Conservation (phyloP, 768 basidiomycete species). For the Suillus subalutaceus region DNA sequence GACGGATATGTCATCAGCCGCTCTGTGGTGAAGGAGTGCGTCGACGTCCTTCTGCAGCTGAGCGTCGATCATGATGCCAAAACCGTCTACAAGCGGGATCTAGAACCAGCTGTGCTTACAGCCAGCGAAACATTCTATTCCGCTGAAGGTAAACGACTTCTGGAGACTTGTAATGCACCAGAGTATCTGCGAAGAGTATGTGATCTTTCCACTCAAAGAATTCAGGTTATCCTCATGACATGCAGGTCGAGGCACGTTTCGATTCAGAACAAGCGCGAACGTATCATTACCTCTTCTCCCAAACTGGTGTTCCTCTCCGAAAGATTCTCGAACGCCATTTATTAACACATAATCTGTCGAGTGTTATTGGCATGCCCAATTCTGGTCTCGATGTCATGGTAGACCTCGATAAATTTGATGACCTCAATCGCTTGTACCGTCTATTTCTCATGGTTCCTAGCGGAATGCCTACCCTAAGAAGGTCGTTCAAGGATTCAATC, state of each 20-base stretch:
- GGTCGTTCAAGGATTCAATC: conserved; percentile 72
- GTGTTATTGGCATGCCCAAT: conserved; percentile 75
- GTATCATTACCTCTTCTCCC: conserved; percentile 81
- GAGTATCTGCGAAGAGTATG: conserved; percentile 78
- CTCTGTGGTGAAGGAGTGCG: conserved; percentile 87
- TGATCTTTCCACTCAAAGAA: background rate
- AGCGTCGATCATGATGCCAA: conserved; percentile 48
- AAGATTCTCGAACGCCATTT: conserved; percentile 79
- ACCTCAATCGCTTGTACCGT: conserved; percentile 77
- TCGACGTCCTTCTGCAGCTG: conserved; percentile 81
- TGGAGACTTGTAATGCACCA: conserved; percentile 77
- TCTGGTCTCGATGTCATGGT: conserved; percentile 91
- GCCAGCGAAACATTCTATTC: conserved; percentile 83
- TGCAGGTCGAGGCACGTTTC: conserved; percentile 79
- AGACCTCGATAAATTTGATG: conserved; percentile 74
- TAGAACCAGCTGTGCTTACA: conserved; percentile 80
- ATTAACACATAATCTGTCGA: conserved; percentile 73
- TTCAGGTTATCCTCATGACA: conserved; percentile 17
- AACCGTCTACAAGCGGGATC: conserved; percentile 78
- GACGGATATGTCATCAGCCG: conserved; percentile 90
- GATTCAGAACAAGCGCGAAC: conserved; percentile 82
- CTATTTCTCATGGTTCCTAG: conserved; percentile 69
- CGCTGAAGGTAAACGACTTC: conserved; percentile 67
- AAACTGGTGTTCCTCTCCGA: conserved; percentile 69
- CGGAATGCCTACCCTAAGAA: conserved; percentile 67